These are phyloP conservation scores for Beauveria bassiana DNA, from an alignment of 2,329 filamentous ascomycete species.

Conservation along the genomic window DNA sequence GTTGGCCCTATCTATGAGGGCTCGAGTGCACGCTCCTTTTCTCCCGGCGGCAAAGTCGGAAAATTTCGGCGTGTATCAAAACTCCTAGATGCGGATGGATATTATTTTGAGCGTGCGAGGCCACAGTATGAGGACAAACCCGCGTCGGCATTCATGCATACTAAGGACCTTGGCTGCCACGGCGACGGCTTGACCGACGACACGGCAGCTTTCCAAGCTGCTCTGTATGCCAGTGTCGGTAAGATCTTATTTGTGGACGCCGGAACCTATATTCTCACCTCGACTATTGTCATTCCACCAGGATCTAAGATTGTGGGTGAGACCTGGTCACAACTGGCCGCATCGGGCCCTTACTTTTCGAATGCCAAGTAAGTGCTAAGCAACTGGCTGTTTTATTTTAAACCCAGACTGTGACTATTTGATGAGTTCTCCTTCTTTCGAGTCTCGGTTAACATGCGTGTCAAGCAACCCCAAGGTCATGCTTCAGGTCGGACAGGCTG, in stretches of 20 bases:
- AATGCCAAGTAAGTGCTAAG: conserved; percentile 9
- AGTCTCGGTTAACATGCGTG: no score
- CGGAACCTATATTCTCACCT: conserved; percentile 34
- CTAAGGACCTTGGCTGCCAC: conserved; percentile 5
- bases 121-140: conserved; percentile 39
- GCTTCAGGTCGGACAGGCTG: conserved; percentile 55
- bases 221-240: background rate
- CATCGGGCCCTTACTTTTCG: conserved; percentile 15
- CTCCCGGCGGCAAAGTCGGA: conserved; percentile 10
- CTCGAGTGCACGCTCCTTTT: conserved; percentile 5
- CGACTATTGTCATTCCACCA: conserved; percentile 26
- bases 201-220: conserved; percentile 38
- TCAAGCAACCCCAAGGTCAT: conserved; percentile 44
- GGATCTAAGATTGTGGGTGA: conserved; percentile 30
- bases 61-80: background rate
- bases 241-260: conserved; percentile 26
- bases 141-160: conserved; percentile 14
- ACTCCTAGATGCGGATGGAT: conserved; percentile 1
- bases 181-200: conserved; percentile 37
- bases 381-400: no score
- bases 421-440: background rate
- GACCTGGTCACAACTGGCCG: conserved; percentile 23
- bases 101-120: conserved; percentile 43
- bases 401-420: no score
- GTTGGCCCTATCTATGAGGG: conserved; percentile 15